A percentile compares a stretch with the other conserved stretches of the same genome.
phyloP scores from a whole-genome alignment of 768 basidiomycete species.

The Russula sp. region DNA sequence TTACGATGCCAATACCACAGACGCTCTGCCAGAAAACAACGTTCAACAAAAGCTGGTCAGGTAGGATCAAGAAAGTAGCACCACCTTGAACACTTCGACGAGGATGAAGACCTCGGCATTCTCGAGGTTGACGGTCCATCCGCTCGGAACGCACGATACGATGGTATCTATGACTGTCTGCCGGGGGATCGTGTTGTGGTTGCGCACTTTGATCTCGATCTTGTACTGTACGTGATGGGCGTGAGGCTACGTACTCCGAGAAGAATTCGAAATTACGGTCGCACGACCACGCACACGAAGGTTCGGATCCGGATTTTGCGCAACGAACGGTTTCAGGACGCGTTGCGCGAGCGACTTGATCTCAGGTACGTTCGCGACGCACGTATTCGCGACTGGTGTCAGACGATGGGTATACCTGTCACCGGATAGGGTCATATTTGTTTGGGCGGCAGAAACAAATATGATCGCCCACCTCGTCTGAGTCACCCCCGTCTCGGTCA shows the following conservation, averaged over 20 bases:
- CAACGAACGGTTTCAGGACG: conserved; percentile 49
- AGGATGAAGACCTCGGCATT: conserved; percentile 69
- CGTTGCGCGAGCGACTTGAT: conserved; percentile 56
- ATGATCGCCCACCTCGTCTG: conserved; percentile 50
- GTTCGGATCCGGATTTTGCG: conserved; percentile 37
- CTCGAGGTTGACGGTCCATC: conserved; percentile 61
- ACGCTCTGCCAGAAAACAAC: conserved; percentile 45
- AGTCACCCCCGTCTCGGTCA: conserved; percentile 55
- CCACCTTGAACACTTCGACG: conserved; percentile 79
- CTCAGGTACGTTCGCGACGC: conserved; percentile 62
- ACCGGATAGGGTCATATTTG: not conserved
- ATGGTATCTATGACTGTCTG: conserved; percentile 57
- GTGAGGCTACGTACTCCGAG: not conserved
- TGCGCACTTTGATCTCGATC: conserved; percentile 67
- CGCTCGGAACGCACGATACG: conserved; percentile 62
- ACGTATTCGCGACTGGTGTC: conserved; percentile 62
- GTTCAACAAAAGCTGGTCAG: not conserved
- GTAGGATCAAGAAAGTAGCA: not conserved
- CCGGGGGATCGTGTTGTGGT: conserved; percentile 65
- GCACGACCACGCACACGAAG: conserved; percentile 40
- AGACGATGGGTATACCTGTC: conserved; percentile 64
- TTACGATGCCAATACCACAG: conserved; percentile 69
- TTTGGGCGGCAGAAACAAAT: too few species aligned
- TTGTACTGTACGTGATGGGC: conserved; percentile 54
- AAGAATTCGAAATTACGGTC: not conserved